These are phyloP conservation scores for Boletellus deceptivus DNA, from an alignment of 1,284 basidiomycete species.

Conservation along the genomic window DNA sequence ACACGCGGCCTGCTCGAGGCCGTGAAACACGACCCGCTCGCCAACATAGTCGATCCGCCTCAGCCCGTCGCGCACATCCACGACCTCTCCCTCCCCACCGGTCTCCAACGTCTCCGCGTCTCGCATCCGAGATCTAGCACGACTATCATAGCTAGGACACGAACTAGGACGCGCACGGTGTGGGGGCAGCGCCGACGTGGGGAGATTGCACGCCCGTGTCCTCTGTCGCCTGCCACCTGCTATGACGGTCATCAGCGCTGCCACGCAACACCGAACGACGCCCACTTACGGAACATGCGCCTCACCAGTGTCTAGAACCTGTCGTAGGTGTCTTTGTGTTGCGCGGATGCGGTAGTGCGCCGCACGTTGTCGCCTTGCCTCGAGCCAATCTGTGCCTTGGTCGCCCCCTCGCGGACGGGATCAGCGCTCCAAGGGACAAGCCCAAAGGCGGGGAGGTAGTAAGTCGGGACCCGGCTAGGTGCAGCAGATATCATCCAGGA, in stretches of 20 bases:
- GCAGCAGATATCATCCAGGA: not conserved
- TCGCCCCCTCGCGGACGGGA: not conserved
- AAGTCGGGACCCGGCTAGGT: not conserved
- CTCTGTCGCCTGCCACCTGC: not conserved
- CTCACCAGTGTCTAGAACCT: not conserved
- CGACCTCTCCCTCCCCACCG: not conserved
- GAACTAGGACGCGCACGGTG: too few species aligned
- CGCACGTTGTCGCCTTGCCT: not conserved
- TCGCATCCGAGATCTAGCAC: too few species aligned
- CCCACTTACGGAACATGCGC: too few species aligned
- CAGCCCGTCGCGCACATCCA: constrained; percentile 39
- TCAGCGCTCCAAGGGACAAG: not conserved
- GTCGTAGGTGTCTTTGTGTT: too few species aligned
- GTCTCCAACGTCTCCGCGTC: too few species aligned
- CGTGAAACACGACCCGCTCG: constrained; percentile 49
- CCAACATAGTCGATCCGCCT: constrained; percentile 53
- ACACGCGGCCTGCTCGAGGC: constrained; percentile 41
- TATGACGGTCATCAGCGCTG: not conserved
- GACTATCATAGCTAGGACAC: too few species aligned
- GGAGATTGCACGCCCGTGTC: too few species aligned
- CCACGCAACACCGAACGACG: not conserved
- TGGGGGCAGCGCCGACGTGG: too few species aligned
- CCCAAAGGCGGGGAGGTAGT: not conserved
- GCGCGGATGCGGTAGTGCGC: not conserved
- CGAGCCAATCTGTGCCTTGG: too few species aligned